Conservation (phyloP, 2,329 filamentous ascomycete species). For the Plenodomus lindquistii region DNA sequence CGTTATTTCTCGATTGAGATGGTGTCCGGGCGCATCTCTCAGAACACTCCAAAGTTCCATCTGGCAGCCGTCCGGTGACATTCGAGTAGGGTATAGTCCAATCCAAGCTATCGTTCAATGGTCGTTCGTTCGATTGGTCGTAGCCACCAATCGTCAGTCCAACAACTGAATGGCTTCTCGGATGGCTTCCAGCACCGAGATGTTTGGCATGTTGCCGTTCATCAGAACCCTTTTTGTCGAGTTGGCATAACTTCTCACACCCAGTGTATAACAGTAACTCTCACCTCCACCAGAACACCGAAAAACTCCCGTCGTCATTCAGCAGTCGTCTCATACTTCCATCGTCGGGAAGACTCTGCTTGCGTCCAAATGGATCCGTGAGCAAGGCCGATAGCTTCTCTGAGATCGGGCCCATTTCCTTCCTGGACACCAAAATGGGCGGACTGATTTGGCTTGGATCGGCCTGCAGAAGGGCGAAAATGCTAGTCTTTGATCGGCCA, state of each 20-base stretch:
- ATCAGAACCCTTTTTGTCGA: not conserved
- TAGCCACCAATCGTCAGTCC: not conserved
- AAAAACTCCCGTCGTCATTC: constrained; percentile 37
- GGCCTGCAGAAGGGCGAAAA: constrained; percentile 36
- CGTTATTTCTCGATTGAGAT: too few species aligned
- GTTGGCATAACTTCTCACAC: not conserved
- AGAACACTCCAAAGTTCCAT: too few species aligned
- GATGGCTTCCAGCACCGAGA: not conserved
- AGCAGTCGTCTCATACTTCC: constrained; percentile 34
- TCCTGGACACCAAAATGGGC: constrained; percentile 33
- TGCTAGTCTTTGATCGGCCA: constrained; percentile 40
- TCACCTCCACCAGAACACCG: constrained; percentile 44
- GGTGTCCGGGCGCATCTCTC: too few species aligned
- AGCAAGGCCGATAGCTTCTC: constrained; percentile 40
- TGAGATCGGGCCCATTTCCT: constrained; percentile 41
- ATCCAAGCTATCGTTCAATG: not conserved
- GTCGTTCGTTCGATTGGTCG: not conserved
- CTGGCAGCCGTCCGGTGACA: too few species aligned
- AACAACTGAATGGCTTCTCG: not conserved
- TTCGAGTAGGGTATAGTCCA: too few species aligned
- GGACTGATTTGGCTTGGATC: constrained; percentile 31
- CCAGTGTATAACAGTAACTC: not conserved
- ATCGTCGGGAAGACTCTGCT: constrained; percentile 24
- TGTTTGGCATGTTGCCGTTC: not conserved
- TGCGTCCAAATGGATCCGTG: constrained; percentile 43